Evolutionary conservation across 805 yeast species (phyloP), one percentile per base, ranked within the genome.

Genomic region (Tetrapisispora namnaoensis): DNA sequence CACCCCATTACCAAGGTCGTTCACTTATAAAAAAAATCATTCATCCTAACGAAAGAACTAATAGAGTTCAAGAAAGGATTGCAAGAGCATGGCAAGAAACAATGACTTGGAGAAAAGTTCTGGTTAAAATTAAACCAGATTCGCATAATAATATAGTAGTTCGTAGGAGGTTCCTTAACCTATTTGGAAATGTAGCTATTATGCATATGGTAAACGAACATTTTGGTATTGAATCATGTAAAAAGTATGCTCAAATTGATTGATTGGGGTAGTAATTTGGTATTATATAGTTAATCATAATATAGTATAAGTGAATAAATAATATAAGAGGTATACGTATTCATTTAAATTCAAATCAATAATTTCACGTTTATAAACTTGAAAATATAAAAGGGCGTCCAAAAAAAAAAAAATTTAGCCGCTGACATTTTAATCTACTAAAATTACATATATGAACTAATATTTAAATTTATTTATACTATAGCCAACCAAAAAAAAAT

Each of bases 151-250:
- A 89, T 59, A 88, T 91, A 37, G 73, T 86, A 22, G 97, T 90
- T 1, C 72, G 98, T 53, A 73, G 98, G 56, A 69, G 85, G 51
- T 91, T 86, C 70, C 49, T 52, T 4, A 91, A 91, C 67, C 93
- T 96, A 0, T 90, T 83, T 67, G 99, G 99, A 1, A 88, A 96
- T 93, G 87, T 86, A 1, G 95, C 88, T 0, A 73, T 91, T n/a
- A 83, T 82, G 41, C 96, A 91, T 64, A 58, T 90, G 55, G 86
- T 84, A 1, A 71, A 76, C 16, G 76, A 78, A 48, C 75, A 71
- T 55, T 70, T 71, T 50, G 69, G 69, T 13, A 43, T 36, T 5
- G 58, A 52, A 17, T 61, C 62, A 1, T 51, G 60, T 47, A 41
- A 50, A 39, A 45, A 46, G 36, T 53, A 42, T 32, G 28, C 27